Percentiles rank a stretch among this genome's conserved stretches.
Evolutionary conservation across 2,329 filamentous ascomycete species (phyloP).

Genomic region (Dactylellina cionopaga): DNA sequence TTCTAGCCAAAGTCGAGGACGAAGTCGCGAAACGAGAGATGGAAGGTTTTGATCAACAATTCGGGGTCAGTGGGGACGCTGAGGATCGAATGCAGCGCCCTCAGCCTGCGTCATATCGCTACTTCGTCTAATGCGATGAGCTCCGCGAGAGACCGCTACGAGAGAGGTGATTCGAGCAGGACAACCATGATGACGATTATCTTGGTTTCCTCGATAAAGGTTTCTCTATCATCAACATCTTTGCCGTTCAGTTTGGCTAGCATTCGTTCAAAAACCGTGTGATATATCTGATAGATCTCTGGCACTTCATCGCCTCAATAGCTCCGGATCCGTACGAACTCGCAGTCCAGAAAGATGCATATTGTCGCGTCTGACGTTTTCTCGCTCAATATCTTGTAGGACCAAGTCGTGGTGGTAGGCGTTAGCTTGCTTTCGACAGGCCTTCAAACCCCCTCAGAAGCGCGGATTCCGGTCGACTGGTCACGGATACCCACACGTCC

Average conservation of each 20-base stretch:
- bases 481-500: constrained; percentile 20
- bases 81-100: constrained; percentile 8
- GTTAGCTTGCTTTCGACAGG: neutral
- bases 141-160: neutral
- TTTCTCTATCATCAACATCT: neutral
- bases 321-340: neutral
- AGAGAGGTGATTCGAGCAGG: neutral
- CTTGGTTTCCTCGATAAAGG: neutral
- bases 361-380: constrained; percentile 15
- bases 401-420: constrained; percentile 19
- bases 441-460: neutral
- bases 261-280: constrained; percentile 1
- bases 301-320: neutral
- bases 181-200: constrained; percentile 12
- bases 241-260: neutral
- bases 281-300: constrained; percentile 10
- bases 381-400: constrained; percentile 1
- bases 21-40: constrained; percentile 55
- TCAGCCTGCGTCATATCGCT: neutral
- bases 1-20: constrained; percentile 59
- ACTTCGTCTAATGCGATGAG: constrained; percentile 1
- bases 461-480: constrained; percentile 18
- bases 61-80: neutral
- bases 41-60: constrained; percentile 3
- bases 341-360: neutral